Conservation (phyloP, 768 basidiomycete genomes). For the Calocybe gangraenosa region DNA sequence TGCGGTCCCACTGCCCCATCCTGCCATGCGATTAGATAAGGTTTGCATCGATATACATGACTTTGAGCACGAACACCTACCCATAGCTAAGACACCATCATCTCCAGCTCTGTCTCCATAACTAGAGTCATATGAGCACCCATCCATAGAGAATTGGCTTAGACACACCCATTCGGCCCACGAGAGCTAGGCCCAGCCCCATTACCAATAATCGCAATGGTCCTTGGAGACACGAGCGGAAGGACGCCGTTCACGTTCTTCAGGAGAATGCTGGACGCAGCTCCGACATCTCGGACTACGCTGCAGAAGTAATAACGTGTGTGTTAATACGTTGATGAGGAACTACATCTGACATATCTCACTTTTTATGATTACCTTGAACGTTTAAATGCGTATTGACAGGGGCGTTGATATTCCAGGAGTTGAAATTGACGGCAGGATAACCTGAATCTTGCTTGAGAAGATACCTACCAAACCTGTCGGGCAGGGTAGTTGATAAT, state of each 20-base stretch:
- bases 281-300: constrained; percentile 56
- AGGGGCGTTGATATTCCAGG: constrained; percentile 33
- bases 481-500: neutral
- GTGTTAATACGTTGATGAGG: neutral
- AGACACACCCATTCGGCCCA: constrained; percentile 51
- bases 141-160: neutral
- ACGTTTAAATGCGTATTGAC: constrained; percentile 51
- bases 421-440: constrained; percentile 52
- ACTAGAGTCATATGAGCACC: constrained; percentile 15
- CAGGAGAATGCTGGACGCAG: constrained; percentile 58
- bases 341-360: constrained; percentile 1
- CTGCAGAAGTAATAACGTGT: constrained; percentile 20
- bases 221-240: constrained; percentile 40
- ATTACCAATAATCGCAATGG: constrained; percentile 54
- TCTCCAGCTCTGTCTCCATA: constrained; percentile 51
- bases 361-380: constrained; percentile 50
- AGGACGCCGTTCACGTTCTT: constrained; percentile 49
- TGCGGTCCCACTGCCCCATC: constrained; percentile 49
- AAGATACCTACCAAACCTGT: constrained; percentile 19
- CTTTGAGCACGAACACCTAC: no score
- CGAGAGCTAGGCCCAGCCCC: constrained; percentile 49
- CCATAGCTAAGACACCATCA: constrained; percentile 59
- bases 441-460: constrained; percentile 48
- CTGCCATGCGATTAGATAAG: constrained; percentile 23
- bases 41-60: no score